Evolutionary conservation across 495 filamentous ascomycete genomes (phyloP), one percentile per base, ranked within the genome.

Genomic region (Neurospora discreta): DNA sequence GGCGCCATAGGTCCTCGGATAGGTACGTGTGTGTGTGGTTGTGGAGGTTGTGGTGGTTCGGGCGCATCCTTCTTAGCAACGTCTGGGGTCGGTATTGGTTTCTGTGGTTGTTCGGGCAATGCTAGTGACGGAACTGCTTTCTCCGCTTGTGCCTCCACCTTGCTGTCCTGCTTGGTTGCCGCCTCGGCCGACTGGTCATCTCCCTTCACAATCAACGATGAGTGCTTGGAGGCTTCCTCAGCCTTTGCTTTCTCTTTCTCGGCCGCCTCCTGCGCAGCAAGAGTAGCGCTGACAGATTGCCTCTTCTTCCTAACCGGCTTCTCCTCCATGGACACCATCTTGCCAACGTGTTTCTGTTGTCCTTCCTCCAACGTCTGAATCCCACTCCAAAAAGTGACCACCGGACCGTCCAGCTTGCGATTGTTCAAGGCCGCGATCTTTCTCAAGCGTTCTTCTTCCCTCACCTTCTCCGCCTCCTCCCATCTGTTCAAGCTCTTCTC

Each of bases 381-480:
- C 11, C 95, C 95, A 80, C 95, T 98, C 91, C 92, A 99, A 80
- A 90, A 95, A 18, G 92, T 93, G 58, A 98, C 89, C 13, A 98
- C 93, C 2, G 95, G 93, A 1, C 95, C 95, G 70, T 93, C 90
- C 18, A 98, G 85, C 68, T 91, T 92, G 39, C 93, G 88, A 77
- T 92, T 95, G 75, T 96, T 90, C 68, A 97, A 78, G 20, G 93
- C 94, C 33, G 92, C 92, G 52, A 97, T 87, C 80, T 91, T 95
- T 33, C 88, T 89, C 78, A 87, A 84, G 76, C 93, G 85, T 79
- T 95, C 93, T 77, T 95, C 93, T 36, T 92, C 90, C 72, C 94
- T 88, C 76, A 88, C 87, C 82, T 92, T 92, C 82, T 99, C 95
- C 16, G 90, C 90, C 78, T 93, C 91, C 81, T 98, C 95, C 95